Evolutionary conservation across 192 early-diverging fungal species (phyloP).

Genomic region (Backusella australiensis): DNA sequence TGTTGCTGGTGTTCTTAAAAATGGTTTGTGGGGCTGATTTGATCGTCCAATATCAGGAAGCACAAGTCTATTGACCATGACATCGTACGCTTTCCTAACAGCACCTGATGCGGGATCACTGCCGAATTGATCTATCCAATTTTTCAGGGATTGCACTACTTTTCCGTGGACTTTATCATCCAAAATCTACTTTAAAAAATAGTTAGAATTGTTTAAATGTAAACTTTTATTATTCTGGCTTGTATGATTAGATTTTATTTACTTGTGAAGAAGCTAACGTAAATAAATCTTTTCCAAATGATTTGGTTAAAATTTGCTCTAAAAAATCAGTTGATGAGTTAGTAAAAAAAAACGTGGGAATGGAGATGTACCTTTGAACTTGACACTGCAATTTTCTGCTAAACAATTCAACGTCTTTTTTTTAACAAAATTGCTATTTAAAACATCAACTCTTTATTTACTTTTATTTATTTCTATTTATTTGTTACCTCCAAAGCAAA

Average conservation of each 20-base stretch:
- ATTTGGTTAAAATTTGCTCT: slow-evolving; percentile 32
- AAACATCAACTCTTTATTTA: neutral
- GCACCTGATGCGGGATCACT: slow-evolving; percentile 22
- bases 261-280: slow-evolving; percentile 25
- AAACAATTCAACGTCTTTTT: slow-evolving; percentile 26
- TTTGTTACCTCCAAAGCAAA: slow-evolving; percentile 29
- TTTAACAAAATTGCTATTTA: neutral
- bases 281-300: slow-evolving; percentile 31
- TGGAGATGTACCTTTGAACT: slow-evolving; percentile 15
- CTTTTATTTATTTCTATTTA: neutral
- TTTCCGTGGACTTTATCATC: slow-evolving; percentile 28
- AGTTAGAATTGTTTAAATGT: neutral
- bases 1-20: neutral
- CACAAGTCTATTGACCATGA: slow-evolving; percentile 2
- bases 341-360: neutral
- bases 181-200: neutral
- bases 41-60: neutral
- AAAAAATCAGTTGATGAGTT: neutral
- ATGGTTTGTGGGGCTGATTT: neutral
- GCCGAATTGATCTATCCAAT: slow-evolving; percentile 26
- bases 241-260: neutral
- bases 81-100: slow-evolving; percentile 22
- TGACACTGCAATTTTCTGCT: slow-evolving; percentile 27
- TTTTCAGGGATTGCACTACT: slow-evolving; percentile 23
- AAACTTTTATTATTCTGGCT: neutral